A percentile compares a stretch with the other conserved stretches of the same genome.
Evolutionary conservation across 257 asterid genomes (phyloP).

Genomic region (Lithospermum erythrorhizon): DNA sequence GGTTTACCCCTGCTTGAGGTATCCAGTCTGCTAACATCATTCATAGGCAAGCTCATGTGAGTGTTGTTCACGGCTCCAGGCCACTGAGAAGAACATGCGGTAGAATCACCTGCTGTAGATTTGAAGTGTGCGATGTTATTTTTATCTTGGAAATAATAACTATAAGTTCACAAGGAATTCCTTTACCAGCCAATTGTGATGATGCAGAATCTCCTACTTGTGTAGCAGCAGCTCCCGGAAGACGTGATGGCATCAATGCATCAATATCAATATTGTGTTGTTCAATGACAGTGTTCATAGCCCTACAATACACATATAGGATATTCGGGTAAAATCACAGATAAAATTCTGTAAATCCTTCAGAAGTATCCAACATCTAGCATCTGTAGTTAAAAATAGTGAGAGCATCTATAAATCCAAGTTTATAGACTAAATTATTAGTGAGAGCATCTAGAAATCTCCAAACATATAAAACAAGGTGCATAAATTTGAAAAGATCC

Average conservation of each 20-base stretch:
- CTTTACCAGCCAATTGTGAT: slow-evolving; percentile 64
- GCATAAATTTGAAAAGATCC: too few species aligned
- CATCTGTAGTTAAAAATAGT: neutral
- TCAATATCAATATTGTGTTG: slow-evolving; percentile 91
- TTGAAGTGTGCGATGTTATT: neutral
- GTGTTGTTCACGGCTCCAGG: slow-evolving; percentile 47
- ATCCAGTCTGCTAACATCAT: slow-evolving; percentile 53
- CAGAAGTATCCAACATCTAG: neutral
- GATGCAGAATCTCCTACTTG: slow-evolving; percentile 72
- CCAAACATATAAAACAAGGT: too few species aligned
- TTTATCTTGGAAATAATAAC: neutral
- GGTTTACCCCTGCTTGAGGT: slow-evolving; percentile 42
- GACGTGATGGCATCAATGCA: slow-evolving; percentile 73
- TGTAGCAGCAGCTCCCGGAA: slow-evolving; percentile 59
- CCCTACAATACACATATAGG: slow-evolving; percentile 36
- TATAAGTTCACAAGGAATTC: slow-evolving; percentile 1
- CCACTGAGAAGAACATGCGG: slow-evolving; percentile 52
- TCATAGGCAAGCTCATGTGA: slow-evolving; percentile 43
- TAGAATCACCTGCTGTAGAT: slow-evolving; percentile 11
- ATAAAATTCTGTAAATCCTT: neutral
- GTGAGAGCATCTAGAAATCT: neutral
- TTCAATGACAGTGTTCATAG: slow-evolving; percentile 97
- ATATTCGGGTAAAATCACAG: neutral
- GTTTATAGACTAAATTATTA: too few species aligned
- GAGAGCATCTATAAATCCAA: too few species aligned